Conservation (phyloP, 257 asterid species). For the Catharanthus roseus region DNA sequence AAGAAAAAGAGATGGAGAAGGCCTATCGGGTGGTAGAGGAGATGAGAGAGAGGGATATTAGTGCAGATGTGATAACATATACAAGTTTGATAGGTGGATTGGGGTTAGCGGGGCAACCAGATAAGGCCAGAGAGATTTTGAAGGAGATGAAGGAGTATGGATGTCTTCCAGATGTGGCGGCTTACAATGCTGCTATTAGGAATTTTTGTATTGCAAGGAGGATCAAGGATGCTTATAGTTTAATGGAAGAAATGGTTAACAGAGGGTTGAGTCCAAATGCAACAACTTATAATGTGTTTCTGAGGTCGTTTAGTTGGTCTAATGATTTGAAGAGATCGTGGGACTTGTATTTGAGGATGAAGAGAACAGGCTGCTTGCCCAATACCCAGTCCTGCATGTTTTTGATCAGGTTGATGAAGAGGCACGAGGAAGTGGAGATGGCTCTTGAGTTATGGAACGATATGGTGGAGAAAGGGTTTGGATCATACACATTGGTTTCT, state of each 20-base stretch:
- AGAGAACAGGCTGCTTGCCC: slow-evolving; percentile 58
- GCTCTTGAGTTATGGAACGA: slow-evolving; percentile 89
- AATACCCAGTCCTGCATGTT: slow-evolving; percentile 86
- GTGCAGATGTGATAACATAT: slow-evolving; percentile 74
- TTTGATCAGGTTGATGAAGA: slow-evolving; percentile 62
- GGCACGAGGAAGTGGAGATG: slow-evolving; percentile 65
- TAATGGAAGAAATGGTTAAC: slow-evolving; percentile 71
- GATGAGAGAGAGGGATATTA: slow-evolving; percentile 68
- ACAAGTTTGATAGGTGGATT: slow-evolving; percentile 85
- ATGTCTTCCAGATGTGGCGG: slow-evolving; percentile 81
- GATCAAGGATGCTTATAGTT: slow-evolving; percentile 46
- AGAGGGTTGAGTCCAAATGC: slow-evolving; percentile 77
- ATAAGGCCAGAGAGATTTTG: slow-evolving; percentile 76
- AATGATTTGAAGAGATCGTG: slow-evolving; percentile 62
- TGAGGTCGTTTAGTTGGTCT: slow-evolving; percentile 66
- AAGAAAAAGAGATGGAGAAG: slow-evolving; percentile 68
- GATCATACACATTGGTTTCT: slow-evolving; percentile 67
- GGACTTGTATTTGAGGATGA: slow-evolving; percentile 74
- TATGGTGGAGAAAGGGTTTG: slow-evolving; percentile 79
- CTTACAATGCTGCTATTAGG: slow-evolving; percentile 77
- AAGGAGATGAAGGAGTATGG: slow-evolving; percentile 90
- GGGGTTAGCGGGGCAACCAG: slow-evolving; percentile 85
- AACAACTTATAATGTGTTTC: slow-evolving; percentile 74
- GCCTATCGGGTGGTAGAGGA: slow-evolving; percentile 47
- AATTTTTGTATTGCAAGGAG: slow-evolving; percentile 90